phyloP scores from a whole-genome alignment of 2,329 filamentous ascomycete species.

The Stromatinia cepivora region DNA sequence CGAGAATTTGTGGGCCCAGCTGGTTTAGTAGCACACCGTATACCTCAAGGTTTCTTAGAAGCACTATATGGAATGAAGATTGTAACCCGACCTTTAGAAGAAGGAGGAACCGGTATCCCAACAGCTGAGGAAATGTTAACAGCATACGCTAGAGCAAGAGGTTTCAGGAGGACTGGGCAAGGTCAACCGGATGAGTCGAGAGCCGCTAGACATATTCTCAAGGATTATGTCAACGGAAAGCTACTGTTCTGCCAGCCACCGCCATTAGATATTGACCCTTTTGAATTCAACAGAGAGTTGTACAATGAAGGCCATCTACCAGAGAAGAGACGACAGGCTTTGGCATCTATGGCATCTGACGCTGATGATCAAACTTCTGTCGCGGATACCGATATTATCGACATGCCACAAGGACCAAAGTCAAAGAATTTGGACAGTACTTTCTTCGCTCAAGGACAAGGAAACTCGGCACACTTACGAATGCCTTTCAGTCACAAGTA shows the following conservation, averaged over 20 bases:
- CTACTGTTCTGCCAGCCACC: constrained; percentile 90
- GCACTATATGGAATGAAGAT: constrained; percentile 94
- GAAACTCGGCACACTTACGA: constrained; percentile 64
- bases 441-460: constrained; percentile 75
- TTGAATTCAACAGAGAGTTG: constrained; percentile 83
- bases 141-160: constrained; percentile 84
- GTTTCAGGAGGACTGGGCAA: constrained; percentile 84
- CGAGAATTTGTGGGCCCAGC: constrained; percentile 89
- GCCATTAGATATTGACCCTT: constrained; percentile 67
- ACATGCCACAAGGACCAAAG: constrained; percentile 65
- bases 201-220: constrained; percentile 84
- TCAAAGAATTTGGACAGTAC: constrained; percentile 76
- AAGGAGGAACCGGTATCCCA: constrained; percentile 86
- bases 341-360: constrained; percentile 47
- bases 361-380: constrained; percentile 44
- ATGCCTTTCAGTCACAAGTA: constrained; percentile 92
- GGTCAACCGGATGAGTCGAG: constrained; percentile 92
- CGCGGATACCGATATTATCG: constrained; percentile 51
- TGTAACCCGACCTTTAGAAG: constrained; percentile 74
- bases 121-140: constrained; percentile 82
- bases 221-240: constrained; percentile 97
- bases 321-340: constrained; percentile 70
- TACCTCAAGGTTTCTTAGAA: constrained; percentile 87
- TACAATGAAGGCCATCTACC: constrained; percentile 84
- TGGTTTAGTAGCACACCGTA: constrained; percentile 76